Evolutionary conservation across 2,329 filamentous ascomycete genomes (phyloP), one percentile per base, ranked within the genome.

Genomic region (Epichloe uncinata): DNA sequence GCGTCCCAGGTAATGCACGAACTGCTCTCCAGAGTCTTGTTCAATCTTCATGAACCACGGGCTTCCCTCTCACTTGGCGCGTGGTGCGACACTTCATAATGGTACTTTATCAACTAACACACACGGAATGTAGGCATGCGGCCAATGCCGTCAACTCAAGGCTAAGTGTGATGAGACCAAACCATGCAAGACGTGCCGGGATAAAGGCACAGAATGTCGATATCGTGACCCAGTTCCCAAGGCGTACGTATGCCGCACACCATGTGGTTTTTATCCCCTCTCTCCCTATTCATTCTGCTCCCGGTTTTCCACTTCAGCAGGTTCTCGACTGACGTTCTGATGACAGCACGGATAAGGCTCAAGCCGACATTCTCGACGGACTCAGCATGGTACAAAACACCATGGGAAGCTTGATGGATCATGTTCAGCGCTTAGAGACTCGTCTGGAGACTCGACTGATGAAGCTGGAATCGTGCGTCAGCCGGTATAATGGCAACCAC

Each of bases 191-290:
- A 87, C 84, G 59, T 98, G 93, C 65, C 85, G 84, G 59, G 90
- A 97, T 57, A 94, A 94, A 63, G 82, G 78, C 56, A 75, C 88
- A 34, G 76, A 82, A 48, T 98, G 87, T 70, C 83, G 87, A 65
- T 97, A 96, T 66, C 82, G 90, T 56, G 90, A 96, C 61, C 85
- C 93, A 5, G 85, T 88, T 20, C 88, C 88, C 15, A 93, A 94
- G 62, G 91, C 94, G 87, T 95, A 74, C 38, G 51, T 50, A 3
- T 5, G 18, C 16, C 37, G n/a, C 22, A 37, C 15, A 26, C 15
- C 4, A 16, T n/a, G 3, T 11, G 12, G 6, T 45, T 3, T 15
- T 36, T 15, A 5, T 5, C 15, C 4, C 6, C 2, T 2, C 22
- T 8, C 22, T 26, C 35, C 35, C 35, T 4, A 36, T 36, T 36